Percentiles rank a stretch among this genome's conserved stretches.
phyloP scores from a whole-genome alignment of 2,329 filamentous ascomycete species.

The Alternaria burnsii region DNA sequence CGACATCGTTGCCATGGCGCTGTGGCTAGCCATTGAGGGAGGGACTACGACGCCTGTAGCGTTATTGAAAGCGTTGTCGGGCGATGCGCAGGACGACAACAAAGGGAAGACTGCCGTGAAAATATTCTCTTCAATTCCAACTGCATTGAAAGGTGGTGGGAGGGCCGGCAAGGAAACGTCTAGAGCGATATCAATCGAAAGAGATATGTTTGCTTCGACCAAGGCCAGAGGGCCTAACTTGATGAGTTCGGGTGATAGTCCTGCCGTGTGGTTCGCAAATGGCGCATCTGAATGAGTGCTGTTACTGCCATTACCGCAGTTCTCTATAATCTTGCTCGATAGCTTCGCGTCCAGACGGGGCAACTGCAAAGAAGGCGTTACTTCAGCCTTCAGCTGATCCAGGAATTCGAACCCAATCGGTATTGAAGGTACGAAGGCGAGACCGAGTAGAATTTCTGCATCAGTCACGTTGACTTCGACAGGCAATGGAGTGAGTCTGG shows the following conservation, averaged over 20 bases:
- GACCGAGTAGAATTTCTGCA: constrained; percentile 36
- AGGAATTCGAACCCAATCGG: constrained; percentile 49
- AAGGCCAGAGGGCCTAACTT: constrained; percentile 31
- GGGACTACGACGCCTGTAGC: not conserved
- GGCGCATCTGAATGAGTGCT: not conserved
- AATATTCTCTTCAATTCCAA: constrained; percentile 25
- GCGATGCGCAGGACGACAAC: constrained; percentile 29
- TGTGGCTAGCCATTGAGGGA: not conserved
- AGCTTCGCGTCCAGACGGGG: constrained; percentile 43
- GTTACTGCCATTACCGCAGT: constrained; percentile 27
- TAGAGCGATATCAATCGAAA: constrained; percentile 31
- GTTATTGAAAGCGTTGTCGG: constrained; percentile 9
- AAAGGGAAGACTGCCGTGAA: constrained; percentile 34
- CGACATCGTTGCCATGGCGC: not conserved
- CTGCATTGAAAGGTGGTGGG: constrained; percentile 24
- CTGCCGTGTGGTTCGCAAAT: constrained; percentile 10
- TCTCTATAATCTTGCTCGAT: constrained; percentile 27
- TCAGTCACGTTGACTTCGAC: constrained; percentile 42
- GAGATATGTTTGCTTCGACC: constrained; percentile 36
- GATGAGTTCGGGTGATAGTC: not conserved
- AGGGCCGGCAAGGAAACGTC: constrained; percentile 32
- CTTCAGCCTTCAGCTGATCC: constrained; percentile 36
- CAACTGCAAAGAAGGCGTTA: constrained; percentile 43
- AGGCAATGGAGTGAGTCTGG: constrained; percentile 43
- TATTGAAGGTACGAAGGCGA: constrained; percentile 45